Conservation (phyloP, 2,329 filamentous ascomycete genomes). For the Fusarium oligoseptatum region DNA sequence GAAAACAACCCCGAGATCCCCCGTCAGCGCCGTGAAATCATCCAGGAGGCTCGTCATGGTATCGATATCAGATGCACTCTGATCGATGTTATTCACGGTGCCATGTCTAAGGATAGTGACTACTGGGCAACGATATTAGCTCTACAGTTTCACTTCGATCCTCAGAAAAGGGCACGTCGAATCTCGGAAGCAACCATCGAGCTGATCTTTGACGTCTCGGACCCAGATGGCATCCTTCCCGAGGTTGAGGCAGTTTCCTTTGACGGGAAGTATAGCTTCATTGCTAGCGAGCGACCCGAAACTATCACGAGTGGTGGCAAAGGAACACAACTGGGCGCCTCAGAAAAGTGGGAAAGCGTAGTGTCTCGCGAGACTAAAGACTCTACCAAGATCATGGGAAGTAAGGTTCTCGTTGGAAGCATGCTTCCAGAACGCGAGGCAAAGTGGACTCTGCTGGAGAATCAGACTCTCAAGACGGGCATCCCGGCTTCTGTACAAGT, state of each 20-base stretch:
- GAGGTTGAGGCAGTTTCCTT: slow-evolving; percentile 20
- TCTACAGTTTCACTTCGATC: slow-evolving; percentile 13
- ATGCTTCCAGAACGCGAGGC: slow-evolving; percentile 5
- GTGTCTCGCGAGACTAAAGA: slow-evolving; percentile 6
- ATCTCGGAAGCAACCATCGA: slow-evolving; percentile 15
- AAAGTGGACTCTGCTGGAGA: slow-evolving; percentile 27
- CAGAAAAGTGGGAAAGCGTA: slow-evolving; percentile 9
- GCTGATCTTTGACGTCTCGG: background rate
- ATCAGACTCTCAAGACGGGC: slow-evolving; percentile 8
- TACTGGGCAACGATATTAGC: slow-evolving; percentile 12
- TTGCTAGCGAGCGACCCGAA: slow-evolving; percentile 8
- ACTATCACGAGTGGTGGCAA: background rate
- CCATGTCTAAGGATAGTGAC: slow-evolving; percentile 25
- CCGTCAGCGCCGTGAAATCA: slow-evolving; percentile 27
- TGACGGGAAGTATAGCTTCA: slow-evolving; percentile 3
- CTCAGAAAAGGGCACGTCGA: background rate
- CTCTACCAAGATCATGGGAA: background rate
- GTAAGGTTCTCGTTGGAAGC: slow-evolving; percentile 9
- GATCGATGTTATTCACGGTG: slow-evolving; percentile 4
- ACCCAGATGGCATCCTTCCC: background rate
- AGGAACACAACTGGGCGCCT: background rate
- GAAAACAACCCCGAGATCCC: slow-evolving; percentile 20
- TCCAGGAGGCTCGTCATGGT: slow-evolving; percentile 5
- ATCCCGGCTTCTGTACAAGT: slow-evolving; percentile 10
- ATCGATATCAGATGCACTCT: slow-evolving; percentile 23